Base-by-base conservation (phyloP, 495 filamentous ascomycete genomes). In the Bacidia rubella region DNA sequence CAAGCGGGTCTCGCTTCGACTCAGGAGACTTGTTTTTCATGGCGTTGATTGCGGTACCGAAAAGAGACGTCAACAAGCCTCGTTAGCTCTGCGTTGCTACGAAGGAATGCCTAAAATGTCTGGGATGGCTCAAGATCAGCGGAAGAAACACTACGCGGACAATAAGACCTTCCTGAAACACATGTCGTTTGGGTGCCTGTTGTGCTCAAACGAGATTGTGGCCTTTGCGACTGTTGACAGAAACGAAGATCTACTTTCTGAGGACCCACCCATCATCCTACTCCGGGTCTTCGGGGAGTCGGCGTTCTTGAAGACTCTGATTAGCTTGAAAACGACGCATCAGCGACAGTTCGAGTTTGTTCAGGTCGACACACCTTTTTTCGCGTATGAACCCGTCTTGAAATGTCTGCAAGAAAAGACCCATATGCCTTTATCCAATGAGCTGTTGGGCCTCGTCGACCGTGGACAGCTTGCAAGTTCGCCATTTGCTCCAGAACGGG, bases 331-430 rank as follows among this genome's bases (percentile, higher is more conserved):
- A 32, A 49, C 64, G 2, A 54, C 64, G 0, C 23, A 57, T 1
- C 51, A 66, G 29, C 7, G 5, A 7, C 29, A 15, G 29, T 59
- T 82, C 5, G 29, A 62, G 11, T 68, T 72, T 20, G 54, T 82
- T 0, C 66, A 70, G n/a, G 73, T 86, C 2, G 72, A 84, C 51
- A 80, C 84, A 0, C 64, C 85, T 0, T 67, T 83, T 0, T 89
- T 88, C 61, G 78, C 84, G 0, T 88, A 80, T 55, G 81, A 87
- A 52, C 86, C 85, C 0, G 70, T 90, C 3, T 59, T 90, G 19
- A 60, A 66, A 49, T 66, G 75, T 5, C 62, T 90, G 7, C 78
- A 87, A 62, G 62, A 67, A 1, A 78, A 70, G 32, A 66, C 62
- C 0, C 71, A 78, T 7, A 29, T 85, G 2, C 70, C 80, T 0